Evolutionary conservation across 2,329 filamentous ascomycete species (phyloP).

Genomic region (Claviceps sp.): DNA sequence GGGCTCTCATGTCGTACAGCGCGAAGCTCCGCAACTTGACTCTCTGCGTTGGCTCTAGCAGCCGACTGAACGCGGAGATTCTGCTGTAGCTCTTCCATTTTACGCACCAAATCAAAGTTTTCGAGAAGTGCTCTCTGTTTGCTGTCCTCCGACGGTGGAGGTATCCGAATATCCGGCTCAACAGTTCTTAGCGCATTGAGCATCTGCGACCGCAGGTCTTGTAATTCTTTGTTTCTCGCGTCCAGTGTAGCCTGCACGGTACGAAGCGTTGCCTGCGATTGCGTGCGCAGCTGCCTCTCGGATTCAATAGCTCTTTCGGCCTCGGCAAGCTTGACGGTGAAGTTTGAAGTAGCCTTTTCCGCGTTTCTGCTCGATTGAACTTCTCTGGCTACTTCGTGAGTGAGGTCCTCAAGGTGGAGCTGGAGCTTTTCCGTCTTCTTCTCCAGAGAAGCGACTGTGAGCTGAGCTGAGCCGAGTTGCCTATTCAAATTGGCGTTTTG

Average conservation of each 20-base stretch:
- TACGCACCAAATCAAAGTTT: slow-evolving; percentile 74
- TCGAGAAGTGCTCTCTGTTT: slow-evolving; percentile 55
- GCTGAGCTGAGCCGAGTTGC: slow-evolving; percentile 73
- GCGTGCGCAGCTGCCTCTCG: slow-evolving; percentile 70
- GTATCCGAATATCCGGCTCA: slow-evolving; percentile 57
- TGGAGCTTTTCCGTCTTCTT: slow-evolving; percentile 92
- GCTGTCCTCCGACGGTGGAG: slow-evolving; percentile 43
- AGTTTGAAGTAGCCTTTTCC: slow-evolving; percentile 72
- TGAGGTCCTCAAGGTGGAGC: slow-evolving; percentile 78
- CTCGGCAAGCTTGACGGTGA: slow-evolving; percentile 74
- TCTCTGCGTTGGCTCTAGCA: slow-evolving; percentile 68
- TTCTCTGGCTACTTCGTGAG: slow-evolving; percentile 80
- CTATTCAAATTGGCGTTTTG: slow-evolving; percentile 68
- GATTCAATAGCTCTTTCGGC: slow-evolving; percentile 82
- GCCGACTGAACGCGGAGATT: slow-evolving; percentile 74
- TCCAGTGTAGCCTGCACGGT: slow-evolving; percentile 71
- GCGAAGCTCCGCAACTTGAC: slow-evolving; percentile 66
- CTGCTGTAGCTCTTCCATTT: slow-evolving; percentile 79
- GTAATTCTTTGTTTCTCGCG: slow-evolving; percentile 65
- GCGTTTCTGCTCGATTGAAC: slow-evolving; percentile 82
- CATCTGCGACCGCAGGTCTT: slow-evolving; percentile 67
- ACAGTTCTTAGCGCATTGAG: slow-evolving; percentile 76
- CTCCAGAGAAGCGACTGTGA: slow-evolving; percentile 71
- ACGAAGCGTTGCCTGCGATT: slow-evolving; percentile 75
- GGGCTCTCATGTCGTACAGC: slow-evolving; percentile 58